Evolutionary conservation across 352 stramenopile species (phyloP), one percentile per base, ranked within the genome.

Genomic region (Pythium scleroteichum): DNA sequence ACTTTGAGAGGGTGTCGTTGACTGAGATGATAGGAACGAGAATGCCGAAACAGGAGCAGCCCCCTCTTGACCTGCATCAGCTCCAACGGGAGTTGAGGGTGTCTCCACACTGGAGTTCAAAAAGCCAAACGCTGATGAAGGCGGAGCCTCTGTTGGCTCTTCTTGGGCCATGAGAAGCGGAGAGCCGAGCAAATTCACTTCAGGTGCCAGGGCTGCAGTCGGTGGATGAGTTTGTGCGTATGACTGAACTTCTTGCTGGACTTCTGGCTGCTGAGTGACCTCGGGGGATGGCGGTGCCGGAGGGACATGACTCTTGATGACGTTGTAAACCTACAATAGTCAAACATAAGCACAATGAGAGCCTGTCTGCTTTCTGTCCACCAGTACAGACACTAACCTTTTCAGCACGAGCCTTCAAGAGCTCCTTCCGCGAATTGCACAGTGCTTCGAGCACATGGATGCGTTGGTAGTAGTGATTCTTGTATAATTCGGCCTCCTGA

Each of bases 381-480:
- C n/a, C n/a, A n/a, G n/a, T n/a, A 10, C 29, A 35, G 29, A 10
- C 29, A 35, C 29, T 35, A 35, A 94, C 76, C 72, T 94, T 95
- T 50, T 95, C 82, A 5, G 85, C 85, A 0, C 85, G 82, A 27
- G 77, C 84, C 26, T 78, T 76, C 29, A 95, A 67, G 52, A 92
- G 78, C 42, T 93, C 82, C 65, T 95, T 95, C 23, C 75, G 67
- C 17, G 85, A 85, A 38, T 73, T 63, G 24, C 71, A 76, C 20
- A 95, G 70, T 17, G 78, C 69, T 14, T 89, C 66, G 22, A 95
- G 35, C n/a, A 91, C 24, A 27, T 78, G 56, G 17, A 72, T 52
- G 0, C 72, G 66, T 39, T 74, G 54, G 32, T 73, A 74, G 56
- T 91, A 95, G 59, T 92, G 78, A 19, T 73, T 71, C 50, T 90